phyloP scores from a whole-genome alignment of 2,329 filamentous ascomycete species.

The Emergomyces pasteurianus region DNA sequence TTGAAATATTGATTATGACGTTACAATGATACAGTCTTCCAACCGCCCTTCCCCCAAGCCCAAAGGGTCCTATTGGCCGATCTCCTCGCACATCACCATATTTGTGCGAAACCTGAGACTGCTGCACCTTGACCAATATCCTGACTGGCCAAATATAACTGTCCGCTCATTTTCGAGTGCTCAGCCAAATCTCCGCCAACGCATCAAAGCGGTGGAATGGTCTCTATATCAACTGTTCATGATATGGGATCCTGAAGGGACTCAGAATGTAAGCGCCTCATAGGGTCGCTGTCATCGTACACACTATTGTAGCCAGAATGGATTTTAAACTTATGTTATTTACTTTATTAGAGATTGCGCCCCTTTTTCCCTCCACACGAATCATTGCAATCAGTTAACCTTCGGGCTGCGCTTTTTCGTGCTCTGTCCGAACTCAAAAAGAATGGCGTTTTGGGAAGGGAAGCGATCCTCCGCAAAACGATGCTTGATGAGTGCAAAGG shows the following conservation, averaged over 20 bases:
- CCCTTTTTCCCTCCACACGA: constrained; percentile 87
- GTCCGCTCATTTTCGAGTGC: constrained; percentile 58
- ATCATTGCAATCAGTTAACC: constrained; percentile 78
- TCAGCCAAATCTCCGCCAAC: constrained; percentile 64
- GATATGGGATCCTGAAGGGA: constrained; percentile 67
- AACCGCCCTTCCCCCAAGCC: constrained; percentile 17
- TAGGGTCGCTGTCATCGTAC: background rate
- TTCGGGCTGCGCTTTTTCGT: constrained; percentile 72
- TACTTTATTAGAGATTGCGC: constrained; percentile 56
- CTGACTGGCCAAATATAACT: constrained; percentile 72
- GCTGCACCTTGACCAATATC: constrained; percentile 61
- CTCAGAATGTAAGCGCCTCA: constrained; percentile 49
- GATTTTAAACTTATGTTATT: background rate
- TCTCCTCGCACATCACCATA: constrained; percentile 45
- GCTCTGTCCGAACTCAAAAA: constrained; percentile 79
- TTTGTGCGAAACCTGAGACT: constrained; percentile 78
- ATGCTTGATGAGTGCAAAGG: constrained; percentile 96
- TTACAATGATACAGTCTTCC: constrained; percentile 22
- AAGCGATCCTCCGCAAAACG: constrained; percentile 73
- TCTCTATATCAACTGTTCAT: constrained; percentile 76
- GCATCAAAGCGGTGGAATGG: constrained; percentile 79
- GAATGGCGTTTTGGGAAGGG: constrained; percentile 66
- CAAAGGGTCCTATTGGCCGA: constrained; percentile 24
- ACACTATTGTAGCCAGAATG: background rate
- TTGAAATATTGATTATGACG: background rate